A percentile compares a stretch with the other conserved stretches of the same genome.
These are phyloP conservation scores for Aquilaria malaccensis DNA, from an alignment of 345 rosid genomes.

Conservation along the genomic window DNA sequence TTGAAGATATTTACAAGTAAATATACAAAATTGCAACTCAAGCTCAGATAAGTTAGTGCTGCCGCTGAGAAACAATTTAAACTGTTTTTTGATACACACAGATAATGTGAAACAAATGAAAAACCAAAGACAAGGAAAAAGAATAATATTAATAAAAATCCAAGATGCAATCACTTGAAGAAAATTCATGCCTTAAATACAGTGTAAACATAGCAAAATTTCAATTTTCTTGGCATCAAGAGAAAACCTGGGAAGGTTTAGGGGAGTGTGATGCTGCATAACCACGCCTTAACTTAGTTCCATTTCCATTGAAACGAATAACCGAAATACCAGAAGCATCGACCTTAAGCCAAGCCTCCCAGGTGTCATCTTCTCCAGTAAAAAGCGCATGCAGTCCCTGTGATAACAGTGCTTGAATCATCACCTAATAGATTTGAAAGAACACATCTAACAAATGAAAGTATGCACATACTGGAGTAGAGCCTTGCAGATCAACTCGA, in stretches of 20 bases:
- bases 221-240: too few relatives aligned
- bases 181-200: too few relatives aligned
- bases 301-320: constrained; percentile 58
- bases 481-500: constrained; percentile 88
- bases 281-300: constrained; percentile 89
- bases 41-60: not conserved
- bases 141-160: not conserved
- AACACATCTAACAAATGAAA: constrained; percentile 4
- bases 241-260: constrained; percentile 77
- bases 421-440: too few relatives aligned
- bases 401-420: constrained; percentile 10
- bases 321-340: constrained; percentile 74
- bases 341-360: constrained; percentile 95
- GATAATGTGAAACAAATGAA: not conserved
- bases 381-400: constrained; percentile 93
- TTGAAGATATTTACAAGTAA: not conserved
- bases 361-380: constrained; percentile 90
- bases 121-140: not conserved
- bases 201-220: too few relatives aligned
- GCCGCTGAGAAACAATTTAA: too few relatives aligned
- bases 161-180: too few relatives aligned
- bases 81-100: too few relatives aligned
- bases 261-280: constrained; percentile 56
- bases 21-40: not conserved
- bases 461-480: constrained; percentile 47